Evolutionary conservation across 83 land plant genomes (phyloP).

Genomic region (Diphasiastrum complanatum): DNA sequence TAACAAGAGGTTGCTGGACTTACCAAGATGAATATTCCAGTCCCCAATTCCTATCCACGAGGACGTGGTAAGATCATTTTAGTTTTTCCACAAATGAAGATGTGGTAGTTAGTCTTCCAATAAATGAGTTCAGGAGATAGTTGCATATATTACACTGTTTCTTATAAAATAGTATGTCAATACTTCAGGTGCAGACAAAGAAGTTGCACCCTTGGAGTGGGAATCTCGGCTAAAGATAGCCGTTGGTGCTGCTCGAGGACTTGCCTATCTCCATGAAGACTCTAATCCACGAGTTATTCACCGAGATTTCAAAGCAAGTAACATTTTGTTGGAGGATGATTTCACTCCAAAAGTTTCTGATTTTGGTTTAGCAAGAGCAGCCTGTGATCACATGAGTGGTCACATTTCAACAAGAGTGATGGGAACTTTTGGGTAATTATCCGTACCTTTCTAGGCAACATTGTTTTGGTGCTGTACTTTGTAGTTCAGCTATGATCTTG

Average conservation of each 20-base stretch:
- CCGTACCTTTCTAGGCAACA: neutral
- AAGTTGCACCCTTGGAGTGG: constrained; percentile 61
- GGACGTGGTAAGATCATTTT: too few species aligned
- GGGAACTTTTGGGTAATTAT: constrained; percentile 80
- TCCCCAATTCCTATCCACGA: too few species aligned
- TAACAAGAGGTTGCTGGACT: too few species aligned
- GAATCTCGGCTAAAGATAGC: constrained; percentile 74
- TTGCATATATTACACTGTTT: neutral
- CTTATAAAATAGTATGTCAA: neutral
- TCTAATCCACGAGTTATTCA: constrained; percentile 80
- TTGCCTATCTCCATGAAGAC: constrained; percentile 84
- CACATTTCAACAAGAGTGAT: constrained; percentile 79
- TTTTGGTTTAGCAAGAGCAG: constrained; percentile 75
- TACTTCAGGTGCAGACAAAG: constrained; percentile 52
- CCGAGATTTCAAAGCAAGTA: constrained; percentile 79
- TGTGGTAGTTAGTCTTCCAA: too few species aligned
- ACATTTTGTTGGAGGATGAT: constrained; percentile 71
- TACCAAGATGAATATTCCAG: too few species aligned
- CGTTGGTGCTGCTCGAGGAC: constrained; percentile 72
- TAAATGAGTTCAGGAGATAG: neutral
- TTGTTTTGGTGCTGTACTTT: neutral
- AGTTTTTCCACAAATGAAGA: too few species aligned
- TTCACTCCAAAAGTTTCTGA: constrained; percentile 84
- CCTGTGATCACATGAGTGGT: constrained; percentile 54
- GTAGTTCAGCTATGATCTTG: neutral